Base-by-base conservation (phyloP, 805 yeast genomes). In the Yamadazyma insecticola region DNA sequence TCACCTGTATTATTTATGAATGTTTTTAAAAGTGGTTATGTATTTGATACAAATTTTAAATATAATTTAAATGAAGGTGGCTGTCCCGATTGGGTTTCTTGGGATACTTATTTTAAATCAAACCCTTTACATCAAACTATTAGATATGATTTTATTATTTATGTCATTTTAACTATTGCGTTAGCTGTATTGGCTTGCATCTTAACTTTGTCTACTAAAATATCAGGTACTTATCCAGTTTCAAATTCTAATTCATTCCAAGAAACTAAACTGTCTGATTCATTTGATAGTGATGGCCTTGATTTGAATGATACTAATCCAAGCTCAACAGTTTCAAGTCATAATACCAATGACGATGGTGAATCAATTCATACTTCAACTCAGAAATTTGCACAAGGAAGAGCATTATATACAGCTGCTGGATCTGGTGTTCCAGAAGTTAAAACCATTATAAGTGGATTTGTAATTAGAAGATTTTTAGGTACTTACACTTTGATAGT, bases 401-500 rank as follows among this genome's bases (percentile, higher is more conserved):
- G 51, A 26, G 37, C 39, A 4, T 46, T 74, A 45, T 75, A 72
- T 44, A 60, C 76, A 9, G 79, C 76, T 0, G 67, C 69, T 18
- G 81, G 81, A 3, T 70, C 76, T 12, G 81, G 81, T 4, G 80
- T 75, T 2, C 78, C 80, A 1, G 80, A 75, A 50, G 81, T 75
- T 11, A 74, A 72, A 39, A 74, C 80, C 0, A 74, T 75, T 22
- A 51, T 75, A 18, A 72, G 78, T 1, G 81, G 81, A 1, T 75
- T 74, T 40, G 70, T 75, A 26, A 74, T 75, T 16, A 55, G 79
- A 35, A 51, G 64, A 24, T 75, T 70, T 41, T 50, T 75, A 22
- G 80, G 81, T 4, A 51, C 70, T 2, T 64, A 67, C 40, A 73
- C 81, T 0, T 55, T 75, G 6, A 23, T 74, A 15, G 55, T 70